Base-by-base conservation (phyloP, 1,139 yeast genomes). In the Suhomyces chickasaworum region DNA sequence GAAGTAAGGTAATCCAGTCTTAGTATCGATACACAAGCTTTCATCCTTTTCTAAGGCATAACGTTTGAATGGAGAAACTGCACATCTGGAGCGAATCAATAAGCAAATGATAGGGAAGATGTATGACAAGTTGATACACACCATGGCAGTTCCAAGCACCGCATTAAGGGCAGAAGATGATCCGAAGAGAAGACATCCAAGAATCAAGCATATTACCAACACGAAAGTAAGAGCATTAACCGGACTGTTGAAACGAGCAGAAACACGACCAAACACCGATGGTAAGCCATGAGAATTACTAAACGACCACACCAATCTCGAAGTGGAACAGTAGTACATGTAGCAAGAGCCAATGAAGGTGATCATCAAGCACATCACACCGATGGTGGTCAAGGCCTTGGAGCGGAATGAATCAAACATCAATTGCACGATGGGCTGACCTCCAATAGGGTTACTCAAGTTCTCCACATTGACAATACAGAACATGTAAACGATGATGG, bases 301-400 rank as follows among this genome's bases (percentile, higher is more conserved):
- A 54, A 66, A 65, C 1, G 70, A 56, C 68, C 68, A 64, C 35
- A 61, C 53, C 37, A 65, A 56, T 46, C 71, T 55, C 7, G 66
- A 63, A 15, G 58, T 57, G 20, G 66, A 56, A 33, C 63, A 57
- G 34, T 58, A 53, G 48, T 54, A 51, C 40, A 52, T 37, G 42
- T 49, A 44, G 35, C 50, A 45, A 6, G 55, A 42, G 15, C 52
- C 54, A n/a, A 50, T 47, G 20, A 55, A 52, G 7, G 67, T 57
- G 10, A 61, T 40, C n/a, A 63, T 55, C 32, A 64, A 52, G 15
- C 56, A 48, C 22, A 64, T 34, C 4, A 59, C 53, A 6, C 68
- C 66, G 21, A 65, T 50, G 18, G 68, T 61, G 4, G 67, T 58
- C 41, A 64, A 57, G 5, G 61, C 63, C 13, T 52, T 49, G 2